phyloP scores from a whole-genome alignment of 2,329 filamentous ascomycete genomes.

The Penicillium sumatraense region DNA sequence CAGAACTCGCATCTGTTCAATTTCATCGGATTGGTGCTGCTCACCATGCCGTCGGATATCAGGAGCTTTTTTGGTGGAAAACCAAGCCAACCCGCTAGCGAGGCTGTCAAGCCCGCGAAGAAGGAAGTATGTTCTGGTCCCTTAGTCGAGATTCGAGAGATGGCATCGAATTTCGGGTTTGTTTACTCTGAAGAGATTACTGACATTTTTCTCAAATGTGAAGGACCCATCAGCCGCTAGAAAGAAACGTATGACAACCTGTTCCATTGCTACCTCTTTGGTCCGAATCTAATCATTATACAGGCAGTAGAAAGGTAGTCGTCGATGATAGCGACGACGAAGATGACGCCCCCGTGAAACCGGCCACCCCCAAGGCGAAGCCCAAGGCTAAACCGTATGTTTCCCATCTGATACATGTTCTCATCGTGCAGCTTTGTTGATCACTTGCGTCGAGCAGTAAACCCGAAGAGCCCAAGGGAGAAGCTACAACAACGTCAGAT shows the following conservation, averaged over 20 bases:
- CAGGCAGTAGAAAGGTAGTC: constrained; percentile 66
- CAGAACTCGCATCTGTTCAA: not conserved
- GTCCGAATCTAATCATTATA: constrained; percentile 14
- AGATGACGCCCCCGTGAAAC: constrained; percentile 47
- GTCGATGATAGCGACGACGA: constrained; percentile 84
- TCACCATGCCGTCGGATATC: constrained; percentile 79
- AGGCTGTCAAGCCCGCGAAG: constrained; percentile 46
- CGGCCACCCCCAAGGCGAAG: constrained; percentile 42
- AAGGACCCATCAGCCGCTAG: constrained; percentile 35
- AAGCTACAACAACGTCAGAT: constrained; percentile 64
- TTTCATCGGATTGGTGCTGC: not conserved
- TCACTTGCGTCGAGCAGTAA: constrained; percentile 41
- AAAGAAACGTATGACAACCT: constrained; percentile 39
- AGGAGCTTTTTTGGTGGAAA: constrained; percentile 87
- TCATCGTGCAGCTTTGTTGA: constrained; percentile 11
- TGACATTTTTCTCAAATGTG: constrained; percentile 10
- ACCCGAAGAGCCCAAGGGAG: constrained; percentile 55
- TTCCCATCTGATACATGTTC: not conserved
- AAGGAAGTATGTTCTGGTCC: constrained; percentile 45
- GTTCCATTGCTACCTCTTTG: not conserved
- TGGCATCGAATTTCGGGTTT: too few species aligned
- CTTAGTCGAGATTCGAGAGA: too few species aligned
- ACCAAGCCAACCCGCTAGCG: constrained; percentile 61
- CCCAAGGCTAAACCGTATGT: constrained; percentile 54
- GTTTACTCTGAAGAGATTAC: constrained; percentile 3